Conservation (phyloP, 2,329 filamentous ascomycete species). For the Claviceps sp. region DNA sequence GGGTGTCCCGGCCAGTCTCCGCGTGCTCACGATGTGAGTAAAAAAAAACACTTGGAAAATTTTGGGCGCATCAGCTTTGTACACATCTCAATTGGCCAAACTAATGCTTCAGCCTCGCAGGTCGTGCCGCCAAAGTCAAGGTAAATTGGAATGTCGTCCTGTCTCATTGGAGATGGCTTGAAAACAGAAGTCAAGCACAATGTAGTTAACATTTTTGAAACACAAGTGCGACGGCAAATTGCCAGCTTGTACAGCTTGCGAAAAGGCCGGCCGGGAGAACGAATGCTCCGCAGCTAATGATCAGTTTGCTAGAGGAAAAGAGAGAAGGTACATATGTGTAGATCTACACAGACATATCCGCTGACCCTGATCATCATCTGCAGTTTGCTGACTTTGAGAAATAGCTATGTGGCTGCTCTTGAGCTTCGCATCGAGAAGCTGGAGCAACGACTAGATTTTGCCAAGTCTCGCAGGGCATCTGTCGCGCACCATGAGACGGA, state of each 20-base stretch:
- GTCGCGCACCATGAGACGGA: constrained; percentile 52
- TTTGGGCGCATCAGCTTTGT: neutral
- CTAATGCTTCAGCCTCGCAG: constrained; percentile 19
- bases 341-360: constrained; percentile 5
- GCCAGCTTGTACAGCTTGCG: constrained; percentile 88
- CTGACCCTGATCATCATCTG: neutral
- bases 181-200: neutral
- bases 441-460: constrained; percentile 61
- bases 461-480: constrained; percentile 57
- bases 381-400: neutral
- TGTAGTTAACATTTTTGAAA: neutral
- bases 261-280: constrained; percentile 72
- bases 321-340: constrained; percentile 50
- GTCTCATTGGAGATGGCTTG: neutral
- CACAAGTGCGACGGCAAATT: constrained; percentile 80
- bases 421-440: constrained; percentile 83
- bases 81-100: neutral
- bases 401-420: constrained; percentile 82
- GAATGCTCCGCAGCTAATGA: constrained; percentile 93
- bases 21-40: constrained; percentile 61
- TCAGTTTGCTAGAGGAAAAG: constrained; percentile 89
- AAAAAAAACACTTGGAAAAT: neutral
- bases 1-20: constrained; percentile 66
- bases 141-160: constrained; percentile 24
- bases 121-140: constrained; percentile 86